Base-by-base conservation (phyloP, 1,284 basidiomycete genomes). In the Hemileia vastatrix region DNA sequence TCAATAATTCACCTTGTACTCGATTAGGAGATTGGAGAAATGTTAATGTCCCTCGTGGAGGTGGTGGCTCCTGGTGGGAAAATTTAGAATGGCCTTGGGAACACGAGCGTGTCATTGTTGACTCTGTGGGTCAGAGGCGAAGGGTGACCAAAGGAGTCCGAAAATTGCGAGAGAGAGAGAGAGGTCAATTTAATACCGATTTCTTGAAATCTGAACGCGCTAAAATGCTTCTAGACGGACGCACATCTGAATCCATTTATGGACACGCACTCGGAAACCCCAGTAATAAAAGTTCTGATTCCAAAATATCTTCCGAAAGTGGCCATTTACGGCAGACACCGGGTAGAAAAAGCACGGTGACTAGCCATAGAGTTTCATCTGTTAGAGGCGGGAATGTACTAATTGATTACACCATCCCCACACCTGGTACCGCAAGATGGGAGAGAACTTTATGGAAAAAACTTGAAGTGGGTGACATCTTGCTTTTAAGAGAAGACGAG, bases 381-480 rank as follows among this genome's bases (percentile, higher is more conserved):
- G n/a, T n/a, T n/a, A n/a, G n/a, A n/a, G n/a, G n/a, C n/a, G n/a
- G n/a, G n/a, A n/a, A n/a, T n/a, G n/a, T n/a, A n/a, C n/a, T 63
- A 8, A 78, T 95, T 18, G 87, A 95, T 76, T 90, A 86, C 81
- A 79, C 78, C 51, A 83, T 83, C 56, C 83, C 82, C 32, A 79
- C 82, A 1, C 78, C 81, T 0, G 91, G 90, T 0, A 83, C 85
- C 0, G 86, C 89, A 0, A 81, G 83, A 27, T 97, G 93, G 93
- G 93, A 96, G 74, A 81, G 92, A 63, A 97, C 94, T 2, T 79
- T 97, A 1, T 98, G 94, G 94, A 97, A 97, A 80, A 96, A 97
- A 79, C 81, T 98, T 53, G 91, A 95, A 76, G 93, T 96, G 4
- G 94, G 94, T n/a, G 94, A 97, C 74, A 78, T 97, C 23, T 88